phyloP scores from a whole-genome alignment of 2,329 filamentous ascomycete species.

The Ceratocystis alfenasii region DNA sequence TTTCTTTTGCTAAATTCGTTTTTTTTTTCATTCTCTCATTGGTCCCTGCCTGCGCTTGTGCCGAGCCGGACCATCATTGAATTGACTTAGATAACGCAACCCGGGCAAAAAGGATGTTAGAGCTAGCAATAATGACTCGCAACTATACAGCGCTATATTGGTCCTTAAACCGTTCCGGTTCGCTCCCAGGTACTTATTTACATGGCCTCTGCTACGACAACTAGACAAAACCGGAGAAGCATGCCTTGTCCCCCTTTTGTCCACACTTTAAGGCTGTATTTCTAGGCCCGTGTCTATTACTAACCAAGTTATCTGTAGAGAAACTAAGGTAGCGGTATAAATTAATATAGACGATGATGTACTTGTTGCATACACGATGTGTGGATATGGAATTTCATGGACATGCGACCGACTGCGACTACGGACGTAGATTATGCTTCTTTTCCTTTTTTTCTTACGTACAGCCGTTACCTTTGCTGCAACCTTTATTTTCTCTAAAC shows the following conservation, averaged over 20 bases:
- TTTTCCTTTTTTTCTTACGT: not conserved
- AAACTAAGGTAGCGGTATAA: too few species aligned
- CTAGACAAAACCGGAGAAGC: not conserved
- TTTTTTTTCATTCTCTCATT: not conserved
- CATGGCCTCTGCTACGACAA: not conserved
- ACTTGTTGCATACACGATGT: not conserved
- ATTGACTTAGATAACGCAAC: not conserved
- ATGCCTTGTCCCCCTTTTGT: too few species aligned
- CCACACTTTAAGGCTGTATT: not conserved
- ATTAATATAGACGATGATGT: not conserved
- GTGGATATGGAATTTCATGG: not conserved
- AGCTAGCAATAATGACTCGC: not conserved
- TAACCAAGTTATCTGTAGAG: not conserved
- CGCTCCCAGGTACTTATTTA: not conserved
- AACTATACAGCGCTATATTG: not conserved
- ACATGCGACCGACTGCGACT: too few species aligned
- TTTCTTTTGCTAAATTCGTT: not conserved
- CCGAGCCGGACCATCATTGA: not conserved
- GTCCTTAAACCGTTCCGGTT: not conserved
- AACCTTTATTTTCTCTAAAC: not conserved
- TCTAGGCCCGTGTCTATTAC: not conserved
- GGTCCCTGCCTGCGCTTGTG: not conserved
- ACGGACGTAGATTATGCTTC: not conserved
- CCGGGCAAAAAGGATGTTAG: not conserved
- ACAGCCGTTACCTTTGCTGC: not conserved